Evolutionary conservation across 1,284 basidiomycete genomes (phyloP).

Genomic region (Tilletia walkeri): DNA sequence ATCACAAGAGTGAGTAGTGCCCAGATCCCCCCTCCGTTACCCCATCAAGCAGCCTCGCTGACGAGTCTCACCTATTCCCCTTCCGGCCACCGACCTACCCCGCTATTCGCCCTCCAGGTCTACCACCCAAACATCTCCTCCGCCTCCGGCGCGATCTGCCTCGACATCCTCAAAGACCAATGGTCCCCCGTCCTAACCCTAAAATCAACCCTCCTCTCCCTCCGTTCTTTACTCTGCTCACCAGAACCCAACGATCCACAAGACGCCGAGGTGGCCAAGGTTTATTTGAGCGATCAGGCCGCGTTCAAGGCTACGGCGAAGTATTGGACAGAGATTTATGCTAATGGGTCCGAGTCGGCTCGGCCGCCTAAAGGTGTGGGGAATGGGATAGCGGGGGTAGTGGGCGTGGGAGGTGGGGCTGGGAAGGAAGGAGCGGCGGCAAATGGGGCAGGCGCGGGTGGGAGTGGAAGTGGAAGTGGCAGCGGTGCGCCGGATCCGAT

Average conservation of each 20-base stretch:
- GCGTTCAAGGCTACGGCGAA: slow-evolving; percentile 89
- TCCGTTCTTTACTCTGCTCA: slow-evolving; percentile 90
- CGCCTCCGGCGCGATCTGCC: slow-evolving; percentile 85
- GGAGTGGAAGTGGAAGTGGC: slow-evolving; percentile 16
- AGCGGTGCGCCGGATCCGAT: slow-evolving; percentile 44
- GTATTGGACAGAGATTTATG: slow-evolving; percentile 68
- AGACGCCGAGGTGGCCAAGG: slow-evolving; percentile 90
- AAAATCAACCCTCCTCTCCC: slow-evolving; percentile 91
- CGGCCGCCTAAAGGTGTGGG: slow-evolving; percentile 20
- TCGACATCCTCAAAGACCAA: slow-evolving; percentile 79
- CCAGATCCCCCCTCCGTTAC: too few relatives aligned
- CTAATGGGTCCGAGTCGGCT: slow-evolving; percentile 37
- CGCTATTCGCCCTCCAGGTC: slow-evolving; percentile 63
- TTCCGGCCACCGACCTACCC: neutral
- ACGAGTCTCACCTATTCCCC: neutral
- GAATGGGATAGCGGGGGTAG: too few relatives aligned
- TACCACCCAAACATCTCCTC: slow-evolving; percentile 98
- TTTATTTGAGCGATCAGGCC: slow-evolving; percentile 80
- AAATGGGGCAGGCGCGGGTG: slow-evolving; percentile 63
- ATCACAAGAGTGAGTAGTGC: slow-evolving; percentile 31
- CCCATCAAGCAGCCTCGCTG: neutral
- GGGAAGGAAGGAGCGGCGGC: neutral
- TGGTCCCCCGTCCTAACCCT: slow-evolving; percentile 78
- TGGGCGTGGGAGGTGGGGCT: neutral
- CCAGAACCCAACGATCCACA: slow-evolving; percentile 97